A percentile compares a stretch with the other conserved stretches of the same genome.
These are phyloP conservation scores for Teunomyces tritomae DNA, from an alignment of 805 yeast species.

Conservation along the genomic window DNA sequence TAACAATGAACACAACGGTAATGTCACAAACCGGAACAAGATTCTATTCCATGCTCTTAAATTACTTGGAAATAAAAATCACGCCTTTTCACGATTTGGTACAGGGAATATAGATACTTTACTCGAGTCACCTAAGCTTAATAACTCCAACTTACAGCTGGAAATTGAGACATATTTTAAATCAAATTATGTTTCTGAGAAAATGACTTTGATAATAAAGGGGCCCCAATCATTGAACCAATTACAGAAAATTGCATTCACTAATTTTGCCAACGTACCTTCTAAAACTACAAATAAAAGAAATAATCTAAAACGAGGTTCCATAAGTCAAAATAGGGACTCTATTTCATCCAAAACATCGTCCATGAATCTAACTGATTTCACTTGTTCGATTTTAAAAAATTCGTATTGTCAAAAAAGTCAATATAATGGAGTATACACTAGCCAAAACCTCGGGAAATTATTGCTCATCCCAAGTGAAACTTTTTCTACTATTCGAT, in stretches of 20 bases:
- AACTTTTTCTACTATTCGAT: slow-evolving; percentile 26
- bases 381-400: not conserved
- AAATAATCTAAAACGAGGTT: not conserved
- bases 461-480: slow-evolving; percentile 4
- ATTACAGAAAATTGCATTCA: slow-evolving; percentile 49
- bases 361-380: not conserved
- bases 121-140: slow-evolving; percentile 27
- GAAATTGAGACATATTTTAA: slow-evolving; percentile 40
- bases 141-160: slow-evolving; percentile 33
- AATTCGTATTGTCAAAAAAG: not conserved
- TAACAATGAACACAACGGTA: slow-evolving; percentile 65
- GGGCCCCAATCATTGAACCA: slow-evolving; percentile 66
- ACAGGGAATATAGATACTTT: slow-evolving; percentile 64
- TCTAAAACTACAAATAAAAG: not conserved
- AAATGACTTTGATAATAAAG: slow-evolving; percentile 56
- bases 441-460: slow-evolving; percentile 1
- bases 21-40: slow-evolving; percentile 43
- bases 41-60: slow-evolving; percentile 58
- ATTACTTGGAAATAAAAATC: slow-evolving; percentile 43
- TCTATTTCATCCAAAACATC: not conserved
- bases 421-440: not conserved
- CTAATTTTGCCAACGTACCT: slow-evolving; percentile 39
- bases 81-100: slow-evolving; percentile 60
- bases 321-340: not conserved
- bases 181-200: slow-evolving; percentile 42